These are phyloP conservation scores for Pluteus cervinus DNA, from an alignment of 768 basidiomycete species.

Conservation along the genomic window DNA sequence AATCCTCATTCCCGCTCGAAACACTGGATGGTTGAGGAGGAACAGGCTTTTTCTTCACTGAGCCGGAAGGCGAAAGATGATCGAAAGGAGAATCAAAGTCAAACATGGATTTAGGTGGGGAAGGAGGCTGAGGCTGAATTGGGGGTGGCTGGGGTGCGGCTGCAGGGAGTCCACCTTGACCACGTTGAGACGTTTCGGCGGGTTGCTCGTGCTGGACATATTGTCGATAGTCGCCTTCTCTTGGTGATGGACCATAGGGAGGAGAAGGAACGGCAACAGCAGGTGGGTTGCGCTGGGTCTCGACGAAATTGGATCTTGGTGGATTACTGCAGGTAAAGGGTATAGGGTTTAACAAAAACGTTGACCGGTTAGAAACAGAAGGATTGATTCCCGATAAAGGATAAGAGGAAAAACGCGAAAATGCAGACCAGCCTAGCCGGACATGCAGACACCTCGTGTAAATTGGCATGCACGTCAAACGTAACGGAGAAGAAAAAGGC, in stretches of 20 bases:
- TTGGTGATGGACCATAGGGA: slow-evolving; percentile 37
- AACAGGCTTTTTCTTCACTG: slow-evolving; percentile 66
- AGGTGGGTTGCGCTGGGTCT: slow-evolving; percentile 34
- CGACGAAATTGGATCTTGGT: slow-evolving; percentile 45
- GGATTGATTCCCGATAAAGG: slow-evolving; percentile 2
- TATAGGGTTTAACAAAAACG: slow-evolving; percentile 13
- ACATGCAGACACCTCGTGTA: slow-evolving; percentile 17
- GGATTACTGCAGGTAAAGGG: slow-evolving; percentile 29
- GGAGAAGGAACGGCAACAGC: slow-evolving; percentile 40
- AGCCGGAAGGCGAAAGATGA: slow-evolving; percentile 52
- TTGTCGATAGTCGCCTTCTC: slow-evolving; percentile 40
- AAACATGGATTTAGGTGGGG: slow-evolving; percentile 77
- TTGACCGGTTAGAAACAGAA: slow-evolving; percentile 11
- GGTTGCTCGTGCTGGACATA: slow-evolving; percentile 36
- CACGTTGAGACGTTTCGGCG: slow-evolving; percentile 32
- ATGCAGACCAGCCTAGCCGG: slow-evolving; percentile 13
- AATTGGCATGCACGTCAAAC: slow-evolving; percentile 2
- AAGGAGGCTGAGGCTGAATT: slow-evolving; percentile 48
- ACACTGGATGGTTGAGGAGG: slow-evolving; percentile 37
- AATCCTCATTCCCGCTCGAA: slow-evolving; percentile 49
- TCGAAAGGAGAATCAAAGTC: slow-evolving; percentile 84
- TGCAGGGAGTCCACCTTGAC: slow-evolving; percentile 24
- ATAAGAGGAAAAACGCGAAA: slow-evolving; percentile 12
- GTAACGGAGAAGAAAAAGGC: not conserved
- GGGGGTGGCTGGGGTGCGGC: slow-evolving; percentile 19